A percentile compares a stretch with the other conserved stretches of the same genome.
Evolutionary conservation across 345 rosid species (phyloP).

Genomic region (Erysimum cheiranthoides): DNA sequence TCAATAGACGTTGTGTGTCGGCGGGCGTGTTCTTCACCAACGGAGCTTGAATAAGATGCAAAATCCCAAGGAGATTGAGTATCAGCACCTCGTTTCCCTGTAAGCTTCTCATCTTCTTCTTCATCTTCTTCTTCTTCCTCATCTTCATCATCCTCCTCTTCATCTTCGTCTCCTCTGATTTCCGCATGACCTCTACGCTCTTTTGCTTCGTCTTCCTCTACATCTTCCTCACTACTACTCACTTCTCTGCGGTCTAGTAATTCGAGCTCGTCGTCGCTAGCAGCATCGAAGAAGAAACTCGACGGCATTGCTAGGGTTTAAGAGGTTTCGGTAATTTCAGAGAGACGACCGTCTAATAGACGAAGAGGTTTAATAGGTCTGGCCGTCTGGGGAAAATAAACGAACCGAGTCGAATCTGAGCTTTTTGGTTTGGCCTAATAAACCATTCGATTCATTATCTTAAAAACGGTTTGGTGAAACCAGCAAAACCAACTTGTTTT

Average conservation of each 20-base stretch:
- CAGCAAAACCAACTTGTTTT: background rate
- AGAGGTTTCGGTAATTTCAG: constrained; percentile 33
- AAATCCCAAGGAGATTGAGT: constrained; percentile 94
- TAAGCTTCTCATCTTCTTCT: constrained; percentile 46
- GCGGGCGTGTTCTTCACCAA: constrained; percentile 90
- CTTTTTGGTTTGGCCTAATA: background rate
- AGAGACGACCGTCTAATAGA: background rate
- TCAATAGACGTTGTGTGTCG: constrained; percentile 92
- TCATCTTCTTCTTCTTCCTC: constrained; percentile 42
- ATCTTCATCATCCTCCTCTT: constrained; percentile 38
- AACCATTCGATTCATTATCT: constrained; percentile 12
- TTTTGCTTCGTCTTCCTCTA: constrained; percentile 53
- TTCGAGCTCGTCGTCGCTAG: constrained; percentile 78
- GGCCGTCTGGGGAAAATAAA: background rate
- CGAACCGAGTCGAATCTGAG: background rate
- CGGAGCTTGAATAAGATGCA: constrained; percentile 78
- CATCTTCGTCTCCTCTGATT: constrained; percentile 49
- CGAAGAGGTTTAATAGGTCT: constrained; percentile 12
- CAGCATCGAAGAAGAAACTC: constrained; percentile 61
- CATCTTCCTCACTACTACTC: constrained; percentile 37
- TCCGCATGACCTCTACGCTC: constrained; percentile 26
- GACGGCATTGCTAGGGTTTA: constrained; percentile 44
- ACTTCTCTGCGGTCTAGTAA: constrained; percentile 1
- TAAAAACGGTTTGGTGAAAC: constrained; percentile 24
- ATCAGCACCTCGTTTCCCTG: constrained; percentile 34